Evolutionary conservation across 2,329 filamentous ascomycete species (phyloP).

Genomic region (Teratosphaeria epicoccoides): DNA sequence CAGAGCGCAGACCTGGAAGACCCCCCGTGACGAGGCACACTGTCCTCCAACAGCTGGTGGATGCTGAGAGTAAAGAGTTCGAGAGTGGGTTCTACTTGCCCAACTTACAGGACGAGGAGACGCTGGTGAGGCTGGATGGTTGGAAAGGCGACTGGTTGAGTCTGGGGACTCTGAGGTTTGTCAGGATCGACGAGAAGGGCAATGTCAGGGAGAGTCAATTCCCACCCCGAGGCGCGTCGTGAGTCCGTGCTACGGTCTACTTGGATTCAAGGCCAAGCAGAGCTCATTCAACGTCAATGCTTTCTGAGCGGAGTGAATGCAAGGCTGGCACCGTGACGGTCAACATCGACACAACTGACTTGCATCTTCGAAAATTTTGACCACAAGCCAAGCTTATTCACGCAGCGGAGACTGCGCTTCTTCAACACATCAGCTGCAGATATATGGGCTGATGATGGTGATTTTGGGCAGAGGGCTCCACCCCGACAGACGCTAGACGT

Average conservation of each 20-base stretch:
- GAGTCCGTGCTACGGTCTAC: conserved; percentile 7
- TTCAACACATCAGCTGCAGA: no score
- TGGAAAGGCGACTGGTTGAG: conserved; percentile 84
- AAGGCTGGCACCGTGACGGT: no score
- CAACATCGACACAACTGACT: no score
- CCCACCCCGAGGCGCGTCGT: conserved; percentile 48
- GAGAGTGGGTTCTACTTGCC: conserved; percentile 78
- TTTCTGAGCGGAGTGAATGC: no score
- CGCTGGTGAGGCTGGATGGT: conserved; percentile 51
- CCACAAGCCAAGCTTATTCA: no score
- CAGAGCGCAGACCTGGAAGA: conserved; percentile 63
- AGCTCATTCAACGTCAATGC: no score
- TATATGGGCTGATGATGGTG: no score
- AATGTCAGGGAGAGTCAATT: conserved; percentile 60
- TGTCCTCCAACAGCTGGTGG: conserved; percentile 60
- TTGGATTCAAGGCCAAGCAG: no score
- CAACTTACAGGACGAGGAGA: conserved; percentile 59
- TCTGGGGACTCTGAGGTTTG: conserved; percentile 64
- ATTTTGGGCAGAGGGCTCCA: no score
- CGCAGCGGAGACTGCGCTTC: no score
- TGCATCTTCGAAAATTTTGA: no score
- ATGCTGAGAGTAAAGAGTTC: conserved; percentile 66
- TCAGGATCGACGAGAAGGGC: conserved; percentile 59
- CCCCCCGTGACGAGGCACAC: conserved; percentile 70
- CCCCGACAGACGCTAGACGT: no score